Evolutionary conservation across 306 rosid genomes (phyloP).

Genomic region (Trichosanthes truncata): DNA sequence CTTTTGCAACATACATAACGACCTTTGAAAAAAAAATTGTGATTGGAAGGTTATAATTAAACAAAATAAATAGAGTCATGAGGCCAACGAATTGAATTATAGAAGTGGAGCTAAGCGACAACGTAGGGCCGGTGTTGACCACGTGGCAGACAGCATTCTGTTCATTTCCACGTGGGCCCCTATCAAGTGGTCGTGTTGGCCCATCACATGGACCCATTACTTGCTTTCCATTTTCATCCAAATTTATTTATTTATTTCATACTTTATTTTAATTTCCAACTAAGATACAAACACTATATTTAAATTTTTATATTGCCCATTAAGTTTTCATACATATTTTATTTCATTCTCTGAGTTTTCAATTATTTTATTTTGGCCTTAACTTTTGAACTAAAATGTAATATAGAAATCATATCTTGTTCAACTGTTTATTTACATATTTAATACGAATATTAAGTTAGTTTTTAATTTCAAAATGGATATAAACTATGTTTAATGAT

Average conservation of each 20-base stretch:
- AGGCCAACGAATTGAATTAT: constrained; percentile 7
- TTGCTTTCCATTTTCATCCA: neutral
- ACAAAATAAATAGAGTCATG: neutral
- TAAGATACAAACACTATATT: neutral
- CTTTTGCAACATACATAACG: too few relatives aligned
- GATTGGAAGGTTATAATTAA: neutral
- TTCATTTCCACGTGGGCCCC: constrained; percentile 44
- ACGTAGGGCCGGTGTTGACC: constrained; percentile 71
- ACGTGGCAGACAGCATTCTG: constrained; percentile 84
- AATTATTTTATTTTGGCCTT: neutral
- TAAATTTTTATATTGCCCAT: neutral
- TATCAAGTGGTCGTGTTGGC: constrained; percentile 17
- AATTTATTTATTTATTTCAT: neutral
- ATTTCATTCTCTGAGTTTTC: neutral
- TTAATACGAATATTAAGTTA: too few relatives aligned
- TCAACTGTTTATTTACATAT: too few relatives aligned
- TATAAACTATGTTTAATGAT: too few relatives aligned
- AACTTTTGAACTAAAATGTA: too few relatives aligned
- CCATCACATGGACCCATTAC: constrained; percentile 48
- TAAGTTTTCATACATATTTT: neutral
- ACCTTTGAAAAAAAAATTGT: too few relatives aligned
- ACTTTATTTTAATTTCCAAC: neutral
- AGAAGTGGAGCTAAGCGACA: constrained; percentile 33
- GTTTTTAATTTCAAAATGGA: too few relatives aligned
- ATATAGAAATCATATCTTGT: too few relatives aligned